Evolutionary conservation across 495 filamentous ascomycete species (phyloP), one percentile per base, ranked within the genome.

Genomic region (Podospora australis): DNA sequence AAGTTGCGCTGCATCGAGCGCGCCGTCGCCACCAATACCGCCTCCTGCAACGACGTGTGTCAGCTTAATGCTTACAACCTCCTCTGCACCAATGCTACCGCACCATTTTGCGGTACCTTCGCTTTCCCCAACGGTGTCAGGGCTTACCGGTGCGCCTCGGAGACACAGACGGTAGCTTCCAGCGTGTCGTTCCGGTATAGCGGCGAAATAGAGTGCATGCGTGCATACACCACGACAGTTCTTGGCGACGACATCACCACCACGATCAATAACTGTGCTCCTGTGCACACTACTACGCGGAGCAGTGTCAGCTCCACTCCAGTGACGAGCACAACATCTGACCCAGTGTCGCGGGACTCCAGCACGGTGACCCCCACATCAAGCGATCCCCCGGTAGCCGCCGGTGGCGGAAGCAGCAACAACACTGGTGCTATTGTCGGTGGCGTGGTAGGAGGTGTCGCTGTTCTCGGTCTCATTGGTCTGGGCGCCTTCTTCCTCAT

Each of bases 41-140:
- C 26, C 4, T 21, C 20, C 23, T 49, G 47, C 47, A 43, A 49
- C 39, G 47, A 49, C 23, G 28, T 43, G 25, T 49, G 47, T 39
- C 47, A 49, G 28, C 42, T 24, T 28, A 49, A 49, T 39, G n/a
- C 23, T 7, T 49, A 19, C 39, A 49, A 49, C 39, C 47, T 49
- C 13, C 36, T 49, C 36, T 49, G 47, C 47, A 49, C 47, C 13
- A 29, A 49, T 17, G 34, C 47, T 14, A 29, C 36, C 1, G 39
- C 35, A 8, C 47, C 47, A 9, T 49, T 42, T 22, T 49, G 47
- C 39, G 38, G 47, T 19, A 49, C 47, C 7, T 43, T 34, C 20
- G 47, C 47, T 3, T 49, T 42, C 19, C 47, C 47, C 7, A 21
- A 24, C 10, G 38, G 38, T 30, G 38, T 49, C 8, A 14, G 39